Conservation (phyloP, 768 basidiomycete species). For the Holtermanniella nyarrowii region DNA sequence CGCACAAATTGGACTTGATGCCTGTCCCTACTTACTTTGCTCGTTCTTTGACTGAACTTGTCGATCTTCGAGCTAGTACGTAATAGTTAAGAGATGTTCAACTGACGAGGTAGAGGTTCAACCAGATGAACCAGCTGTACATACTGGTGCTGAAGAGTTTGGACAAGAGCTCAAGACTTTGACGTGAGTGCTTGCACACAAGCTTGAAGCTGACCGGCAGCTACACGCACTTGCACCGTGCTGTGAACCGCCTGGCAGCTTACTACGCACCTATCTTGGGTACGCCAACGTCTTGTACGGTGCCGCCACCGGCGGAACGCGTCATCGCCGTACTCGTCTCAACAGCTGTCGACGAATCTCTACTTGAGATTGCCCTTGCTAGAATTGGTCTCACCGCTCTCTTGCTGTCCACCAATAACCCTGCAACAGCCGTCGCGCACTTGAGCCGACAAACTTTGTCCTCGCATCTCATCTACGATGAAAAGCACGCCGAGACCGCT, state of each 20-base stretch:
- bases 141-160: constrained; percentile 36
- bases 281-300: constrained; percentile 16
- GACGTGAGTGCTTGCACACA: constrained; percentile 15
- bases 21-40: constrained; percentile 29
- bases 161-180: constrained; percentile 35
- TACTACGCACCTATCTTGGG: constrained; percentile 30
- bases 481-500: constrained; percentile 41
- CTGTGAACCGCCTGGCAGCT: constrained; percentile 25
- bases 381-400: constrained; percentile 44
- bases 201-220: constrained; percentile 7
- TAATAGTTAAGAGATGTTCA: background rate
- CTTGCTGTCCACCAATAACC: constrained; percentile 47
- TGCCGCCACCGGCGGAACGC: constrained; percentile 36
- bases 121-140: constrained; percentile 29
- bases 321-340: constrained; percentile 43
- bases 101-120: constrained; percentile 15
- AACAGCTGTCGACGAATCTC: constrained; percentile 44
- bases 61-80: constrained; percentile 28
- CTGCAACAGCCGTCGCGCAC: constrained; percentile 46
- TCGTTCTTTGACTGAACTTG: constrained; percentile 26
- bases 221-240: constrained; percentile 17
- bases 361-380: constrained; percentile 45
- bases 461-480: constrained; percentile 44
- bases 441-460: constrained; percentile 44
- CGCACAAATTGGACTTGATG: constrained; percentile 13